Evolutionary conservation across 1,139 yeast species (phyloP).

Genomic region (Zygosaccharomyces sapae): DNA sequence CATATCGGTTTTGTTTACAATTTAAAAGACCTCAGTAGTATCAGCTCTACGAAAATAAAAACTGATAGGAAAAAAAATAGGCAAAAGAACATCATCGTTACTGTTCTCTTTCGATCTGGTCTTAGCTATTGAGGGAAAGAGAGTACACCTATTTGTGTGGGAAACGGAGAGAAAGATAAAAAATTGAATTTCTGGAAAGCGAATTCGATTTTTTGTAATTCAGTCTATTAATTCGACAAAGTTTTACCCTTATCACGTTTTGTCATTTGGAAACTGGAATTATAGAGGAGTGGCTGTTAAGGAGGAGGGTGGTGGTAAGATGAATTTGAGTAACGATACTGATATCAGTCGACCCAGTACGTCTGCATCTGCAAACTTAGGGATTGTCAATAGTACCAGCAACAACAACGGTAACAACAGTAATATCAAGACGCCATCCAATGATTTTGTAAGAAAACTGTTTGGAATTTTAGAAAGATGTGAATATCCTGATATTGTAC

Average conservation of each 20-base stretch:
- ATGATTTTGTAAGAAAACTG: conserved; percentile 72
- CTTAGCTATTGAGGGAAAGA: too few species aligned
- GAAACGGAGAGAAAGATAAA: too few species aligned
- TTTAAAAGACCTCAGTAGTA: too few species aligned
- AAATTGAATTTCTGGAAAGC: not conserved
- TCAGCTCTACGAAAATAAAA: too few species aligned
- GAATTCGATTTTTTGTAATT: not conserved
- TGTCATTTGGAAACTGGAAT: conserved; percentile 1
- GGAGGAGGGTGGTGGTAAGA: conserved; percentile 1
- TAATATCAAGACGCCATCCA: conserved; percentile 39
- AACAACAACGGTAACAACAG: not conserved
- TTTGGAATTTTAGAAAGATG: conserved; percentile 84
- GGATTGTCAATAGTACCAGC: conserved; percentile 1
- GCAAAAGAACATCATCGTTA: too few species aligned
- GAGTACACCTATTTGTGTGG: too few species aligned
- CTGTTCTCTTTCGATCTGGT: too few species aligned
- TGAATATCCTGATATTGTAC: conserved; percentile 63
- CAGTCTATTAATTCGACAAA: too few species aligned
- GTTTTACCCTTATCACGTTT: not conserved
- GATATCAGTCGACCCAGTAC: conserved; percentile 15
- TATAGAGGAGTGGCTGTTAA: not conserved
- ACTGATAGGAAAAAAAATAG: too few species aligned
- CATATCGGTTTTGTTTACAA: too few species aligned
- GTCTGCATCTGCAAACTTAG: conserved; percentile 8
- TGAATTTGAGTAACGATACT: conserved; percentile 11